A percentile compares a stretch with the other conserved stretches of the same genome.
phyloP scores from a whole-genome alignment of 169 alveolate genomes.

The Miamiensis avidus region DNA sequence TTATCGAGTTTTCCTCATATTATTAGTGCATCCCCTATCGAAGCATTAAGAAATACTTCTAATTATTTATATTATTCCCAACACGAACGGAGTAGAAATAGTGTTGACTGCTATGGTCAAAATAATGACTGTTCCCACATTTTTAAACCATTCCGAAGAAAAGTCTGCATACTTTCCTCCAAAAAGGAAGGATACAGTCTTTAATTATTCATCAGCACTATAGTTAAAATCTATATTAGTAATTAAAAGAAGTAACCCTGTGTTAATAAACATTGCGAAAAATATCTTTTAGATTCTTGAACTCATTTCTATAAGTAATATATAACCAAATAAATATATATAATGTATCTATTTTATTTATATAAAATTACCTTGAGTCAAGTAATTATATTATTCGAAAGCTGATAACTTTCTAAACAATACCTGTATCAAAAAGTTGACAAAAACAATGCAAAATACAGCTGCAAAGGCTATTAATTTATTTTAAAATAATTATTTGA shows the following conservation, averaged over 20 bases:
- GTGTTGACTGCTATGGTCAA: conserved; percentile 13
- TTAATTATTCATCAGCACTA: neutral
- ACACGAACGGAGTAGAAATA: neutral
- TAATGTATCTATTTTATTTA: too few relatives aligned
- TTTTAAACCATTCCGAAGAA: conserved; percentile 23
- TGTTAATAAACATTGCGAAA: neutral
- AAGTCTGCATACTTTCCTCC: conserved; percentile 20
- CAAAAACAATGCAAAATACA: neutral
- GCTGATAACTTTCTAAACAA: neutral
- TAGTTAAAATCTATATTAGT: conserved; percentile 9
- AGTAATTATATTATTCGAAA: conserved; percentile 9
- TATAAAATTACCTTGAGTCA: neutral
- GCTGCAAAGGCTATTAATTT: neutral
- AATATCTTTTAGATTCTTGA: neutral
- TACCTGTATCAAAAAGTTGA: conserved; percentile 5
- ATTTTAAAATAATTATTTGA: too few relatives aligned
- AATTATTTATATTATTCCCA: neutral
- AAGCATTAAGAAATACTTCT: neutral
- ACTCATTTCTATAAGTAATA: neutral
- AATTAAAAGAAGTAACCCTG: neutral
- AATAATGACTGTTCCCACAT: conserved; percentile 17
- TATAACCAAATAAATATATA: too few relatives aligned
- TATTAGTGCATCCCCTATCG: conserved; percentile 21
- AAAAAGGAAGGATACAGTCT: conserved; percentile 10
- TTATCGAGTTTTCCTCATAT: conserved; percentile 3